These are phyloP conservation scores for Malbranchea cinnamomea DNA, from an alignment of 2,329 filamentous ascomycete genomes.

Conservation along the genomic window DNA sequence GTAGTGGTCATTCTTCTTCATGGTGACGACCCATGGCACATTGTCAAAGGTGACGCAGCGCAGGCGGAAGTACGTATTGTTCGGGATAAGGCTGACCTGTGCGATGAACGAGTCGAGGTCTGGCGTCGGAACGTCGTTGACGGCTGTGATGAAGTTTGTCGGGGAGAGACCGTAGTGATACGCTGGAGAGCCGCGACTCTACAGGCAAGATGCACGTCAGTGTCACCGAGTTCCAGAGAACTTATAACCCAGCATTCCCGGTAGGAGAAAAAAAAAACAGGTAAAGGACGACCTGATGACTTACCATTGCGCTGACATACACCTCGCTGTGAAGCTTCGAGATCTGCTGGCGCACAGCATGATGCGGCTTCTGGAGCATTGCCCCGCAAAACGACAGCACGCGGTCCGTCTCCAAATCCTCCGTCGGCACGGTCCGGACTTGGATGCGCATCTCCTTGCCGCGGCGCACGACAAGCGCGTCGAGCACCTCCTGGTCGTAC, in stretches of 20 bases:
- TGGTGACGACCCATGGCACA: constrained; percentile 97
- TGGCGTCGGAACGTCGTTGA: constrained; percentile 75
- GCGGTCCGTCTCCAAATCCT: constrained; percentile 82
- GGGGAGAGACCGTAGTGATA: constrained; percentile 87
- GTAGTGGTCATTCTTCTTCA: constrained; percentile 99
- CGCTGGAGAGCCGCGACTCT: constrained; percentile 63
- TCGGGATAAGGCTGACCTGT: constrained; percentile 73
- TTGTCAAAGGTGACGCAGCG: constrained; percentile 98
- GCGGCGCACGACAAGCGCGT: constrained; percentile 75
- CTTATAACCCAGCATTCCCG: too few species aligned
- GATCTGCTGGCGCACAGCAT: constrained; percentile 94
- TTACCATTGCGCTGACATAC: constrained; percentile 69
- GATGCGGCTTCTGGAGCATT: constrained; percentile 81
- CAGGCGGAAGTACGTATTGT: constrained; percentile 95
- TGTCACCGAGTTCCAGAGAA: constrained; percentile 1
- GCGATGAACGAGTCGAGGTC: constrained; percentile 67
- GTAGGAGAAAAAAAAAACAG: not conserved
- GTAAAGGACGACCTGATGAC: constrained; percentile 6
- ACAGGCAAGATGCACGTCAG: constrained; percentile 1
- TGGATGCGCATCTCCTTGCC: constrained; percentile 62
- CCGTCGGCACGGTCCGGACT: constrained; percentile 72
- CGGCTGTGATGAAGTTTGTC: constrained; percentile 94
- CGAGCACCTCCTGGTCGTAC: constrained; percentile 75
- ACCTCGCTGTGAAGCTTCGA: constrained; percentile 92
- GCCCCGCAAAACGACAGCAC: constrained; percentile 93